These are phyloP conservation scores for Arthrobotrys sphaeroides DNA, from an alignment of 2,329 filamentous ascomycete species.

Conservation along the genomic window DNA sequence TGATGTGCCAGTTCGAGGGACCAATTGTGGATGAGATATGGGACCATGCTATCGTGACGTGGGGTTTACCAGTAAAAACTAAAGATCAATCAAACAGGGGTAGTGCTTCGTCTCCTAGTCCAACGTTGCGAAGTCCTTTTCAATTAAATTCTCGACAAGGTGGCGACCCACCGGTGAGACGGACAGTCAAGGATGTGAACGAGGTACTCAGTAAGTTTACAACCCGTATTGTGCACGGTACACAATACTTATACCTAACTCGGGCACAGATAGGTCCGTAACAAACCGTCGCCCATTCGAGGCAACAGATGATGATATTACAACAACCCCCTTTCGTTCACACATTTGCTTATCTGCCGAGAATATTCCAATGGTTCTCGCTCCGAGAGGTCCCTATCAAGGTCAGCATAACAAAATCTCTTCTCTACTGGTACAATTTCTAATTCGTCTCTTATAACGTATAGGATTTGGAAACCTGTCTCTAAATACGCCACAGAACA, in stretches of 20 bases:
- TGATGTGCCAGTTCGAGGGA: conserved; percentile 50
- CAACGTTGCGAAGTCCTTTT: no score
- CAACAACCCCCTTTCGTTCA: not conserved
- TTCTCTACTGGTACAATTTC: not conserved
- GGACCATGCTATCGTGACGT: conserved; percentile 27
- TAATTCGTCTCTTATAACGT: not conserved
- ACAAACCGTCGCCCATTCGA: not conserved
- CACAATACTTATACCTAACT: no score
- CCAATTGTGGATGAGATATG: conserved; percentile 33
- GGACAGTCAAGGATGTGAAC: not conserved
- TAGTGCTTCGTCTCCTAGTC: not conserved
- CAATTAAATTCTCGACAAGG: not conserved
- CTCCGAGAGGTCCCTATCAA: conserved; percentile 19
- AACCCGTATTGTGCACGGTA: no score
- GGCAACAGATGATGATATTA: not conserved
- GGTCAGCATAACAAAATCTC: not conserved
- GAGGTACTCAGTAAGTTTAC: conserved; percentile 14
- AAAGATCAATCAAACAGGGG: not conserved
- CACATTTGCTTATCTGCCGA: not conserved
- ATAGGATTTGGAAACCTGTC: conserved; percentile 27
- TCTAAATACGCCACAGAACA: conserved; percentile 33
- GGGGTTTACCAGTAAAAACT: not conserved
- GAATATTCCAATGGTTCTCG: conserved; percentile 23
- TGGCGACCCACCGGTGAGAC: not conserved
- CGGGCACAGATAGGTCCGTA: not conserved